Percentiles rank a stretch among this genome's conserved stretches.
Conservation (phyloP, 768 basidiomycete species). For the Lentinula guzmanii region DNA sequence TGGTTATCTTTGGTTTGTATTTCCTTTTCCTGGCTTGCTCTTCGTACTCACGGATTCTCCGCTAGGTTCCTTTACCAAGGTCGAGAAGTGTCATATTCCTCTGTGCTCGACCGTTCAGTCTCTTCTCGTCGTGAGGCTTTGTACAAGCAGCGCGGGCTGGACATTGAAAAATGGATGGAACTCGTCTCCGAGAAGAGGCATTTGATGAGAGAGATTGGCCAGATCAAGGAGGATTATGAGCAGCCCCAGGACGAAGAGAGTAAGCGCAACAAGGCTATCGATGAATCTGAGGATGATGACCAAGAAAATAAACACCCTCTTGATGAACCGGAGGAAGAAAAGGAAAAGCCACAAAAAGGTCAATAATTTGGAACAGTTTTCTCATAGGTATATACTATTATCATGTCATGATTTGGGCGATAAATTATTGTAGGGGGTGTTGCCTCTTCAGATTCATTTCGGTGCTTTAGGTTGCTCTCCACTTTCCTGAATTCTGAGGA, state of each 20-base stretch:
- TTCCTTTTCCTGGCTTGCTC: background rate
- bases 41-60: background rate
- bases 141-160: slow-evolving; percentile 52
- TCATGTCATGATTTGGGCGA: too few species aligned
- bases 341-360: background rate
- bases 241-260: slow-evolving; percentile 30
- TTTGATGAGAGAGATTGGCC: slow-evolving; percentile 45
- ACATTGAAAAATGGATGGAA: slow-evolving; percentile 57
- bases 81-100: slow-evolving; percentile 60
- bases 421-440: too few species aligned
- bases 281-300: slow-evolving; percentile 14
- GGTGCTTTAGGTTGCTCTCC: too few species aligned
- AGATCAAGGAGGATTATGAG: slow-evolving; percentile 61
- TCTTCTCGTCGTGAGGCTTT: slow-evolving; percentile 49
- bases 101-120: slow-evolving; percentile 53
- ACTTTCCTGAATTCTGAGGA: too few species aligned
- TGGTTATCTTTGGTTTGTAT: slow-evolving; percentile 49
- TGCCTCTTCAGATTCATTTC: too few species aligned
- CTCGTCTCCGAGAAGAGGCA: slow-evolving; percentile 42
- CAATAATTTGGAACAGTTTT: background rate
- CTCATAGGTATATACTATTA: too few species aligned
- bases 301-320: slow-evolving; percentile 2
- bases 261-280: slow-evolving; percentile 18
- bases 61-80: slow-evolving; percentile 54
- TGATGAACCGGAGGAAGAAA: background rate